phyloP scores from a whole-genome alignment of 768 basidiomycete genomes.

The Pleurotus ostreatus region DNA sequence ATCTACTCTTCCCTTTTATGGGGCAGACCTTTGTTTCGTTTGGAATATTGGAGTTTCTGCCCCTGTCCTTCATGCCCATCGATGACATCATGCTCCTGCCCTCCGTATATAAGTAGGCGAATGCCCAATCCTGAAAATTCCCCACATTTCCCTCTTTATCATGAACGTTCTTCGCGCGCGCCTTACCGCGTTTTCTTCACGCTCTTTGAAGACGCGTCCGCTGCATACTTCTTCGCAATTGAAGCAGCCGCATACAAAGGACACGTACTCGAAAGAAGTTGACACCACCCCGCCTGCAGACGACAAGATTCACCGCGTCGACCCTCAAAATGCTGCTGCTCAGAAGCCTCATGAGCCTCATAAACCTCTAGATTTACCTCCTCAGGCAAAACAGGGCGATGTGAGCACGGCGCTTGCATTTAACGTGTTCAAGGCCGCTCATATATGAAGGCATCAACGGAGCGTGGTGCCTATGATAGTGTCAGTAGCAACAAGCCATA shows the following conservation, averaged over 20 bases:
- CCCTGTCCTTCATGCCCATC: no score
- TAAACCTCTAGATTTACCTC: slow-evolving; percentile 29
- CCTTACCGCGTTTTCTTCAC: no score
- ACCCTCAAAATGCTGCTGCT: slow-evolving; percentile 35
- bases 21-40: no score
- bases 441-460: background rate
- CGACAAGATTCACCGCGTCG: slow-evolving; percentile 41
- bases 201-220: no score
- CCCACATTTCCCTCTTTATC: no score
- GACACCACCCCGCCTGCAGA: slow-evolving; percentile 40
- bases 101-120: no score
- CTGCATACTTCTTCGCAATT: no score
- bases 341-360: slow-evolving; percentile 47
- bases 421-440: background rate
- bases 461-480: background rate
- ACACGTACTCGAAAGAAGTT: slow-evolving; percentile 44
- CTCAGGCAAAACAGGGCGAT: slow-evolving; percentile 7
- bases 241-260: slow-evolving; percentile 26
- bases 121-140: no score
- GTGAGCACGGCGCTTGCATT: background rate
- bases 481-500: background rate
- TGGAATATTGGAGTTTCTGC: no score
- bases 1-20: no score
- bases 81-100: no score
- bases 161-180: no score